phyloP scores from a whole-genome alignment of 768 basidiomycete genomes.

The Piloderma croceum region DNA sequence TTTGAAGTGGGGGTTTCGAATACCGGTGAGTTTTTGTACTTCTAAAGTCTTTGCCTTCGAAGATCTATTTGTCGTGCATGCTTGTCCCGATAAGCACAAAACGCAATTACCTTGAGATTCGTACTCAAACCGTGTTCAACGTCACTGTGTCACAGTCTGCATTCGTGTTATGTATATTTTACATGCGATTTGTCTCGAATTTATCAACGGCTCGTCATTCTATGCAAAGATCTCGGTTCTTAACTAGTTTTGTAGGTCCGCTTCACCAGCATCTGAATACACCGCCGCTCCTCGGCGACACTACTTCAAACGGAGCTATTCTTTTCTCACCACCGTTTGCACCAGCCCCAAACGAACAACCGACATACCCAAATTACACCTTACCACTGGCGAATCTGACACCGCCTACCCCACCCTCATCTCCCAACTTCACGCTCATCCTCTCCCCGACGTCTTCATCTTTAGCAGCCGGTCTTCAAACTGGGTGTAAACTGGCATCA shows the following conservation, averaged over 20 bases:
- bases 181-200: neutral
- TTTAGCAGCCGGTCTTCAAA: slow-evolving; percentile 42
- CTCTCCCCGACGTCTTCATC: slow-evolving; percentile 44
- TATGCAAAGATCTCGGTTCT: neutral
- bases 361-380: slow-evolving; percentile 72
- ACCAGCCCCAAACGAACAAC: slow-evolving; percentile 23
- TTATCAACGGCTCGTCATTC: neutral
- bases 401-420: slow-evolving; percentile 35
- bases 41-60: too few relatives aligned
- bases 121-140: too few relatives aligned
- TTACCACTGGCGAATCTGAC: slow-evolving; percentile 54
- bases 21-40: slow-evolving; percentile 34
- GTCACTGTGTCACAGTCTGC: too few relatives aligned
- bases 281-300: slow-evolving; percentile 64
- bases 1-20: slow-evolving; percentile 59
- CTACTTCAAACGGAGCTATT: slow-evolving; percentile 66
- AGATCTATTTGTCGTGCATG: too few relatives aligned
- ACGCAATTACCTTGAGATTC: slow-evolving; percentile 1
- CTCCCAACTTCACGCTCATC: slow-evolving; percentile 50
- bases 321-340: slow-evolving; percentile 61
- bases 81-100: too few relatives aligned
- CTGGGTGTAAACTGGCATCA: slow-evolving; percentile 52
- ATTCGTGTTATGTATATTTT: neutral
- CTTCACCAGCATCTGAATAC: slow-evolving; percentile 39
- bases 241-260: slow-evolving; percentile 30